phyloP scores from a whole-genome alignment of 768 basidiomycete species.

The Rhizopogon salebrosus region DNA sequence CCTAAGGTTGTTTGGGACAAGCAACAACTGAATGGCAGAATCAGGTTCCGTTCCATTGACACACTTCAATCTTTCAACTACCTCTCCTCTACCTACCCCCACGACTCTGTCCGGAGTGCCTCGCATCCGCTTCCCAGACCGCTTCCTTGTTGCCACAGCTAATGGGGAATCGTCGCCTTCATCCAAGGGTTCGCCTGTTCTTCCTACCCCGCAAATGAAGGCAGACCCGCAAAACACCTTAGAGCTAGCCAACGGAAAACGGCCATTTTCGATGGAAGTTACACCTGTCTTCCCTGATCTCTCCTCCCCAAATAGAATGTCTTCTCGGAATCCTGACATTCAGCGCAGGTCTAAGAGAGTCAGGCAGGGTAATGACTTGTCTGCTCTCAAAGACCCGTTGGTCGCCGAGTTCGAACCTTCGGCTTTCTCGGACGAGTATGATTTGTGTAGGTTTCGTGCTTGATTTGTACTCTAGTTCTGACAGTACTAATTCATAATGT shows the following conservation, averaged over 20 bases:
- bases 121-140: constrained; percentile 32
- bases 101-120: constrained; percentile 12
- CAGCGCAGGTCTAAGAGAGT: constrained; percentile 15
- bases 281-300: not conserved
- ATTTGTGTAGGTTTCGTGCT: constrained; percentile 52
- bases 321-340: constrained; percentile 12
- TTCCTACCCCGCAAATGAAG: constrained; percentile 10
- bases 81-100: constrained; percentile 7
- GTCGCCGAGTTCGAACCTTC: constrained; percentile 32
- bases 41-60: constrained; percentile 14
- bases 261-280: constrained; percentile 15
- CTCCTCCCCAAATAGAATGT: constrained; percentile 11
- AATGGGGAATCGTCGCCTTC: constrained; percentile 27
- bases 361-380: constrained; percentile 9
- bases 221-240: constrained; percentile 8
- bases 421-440: constrained; percentile 71
- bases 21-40: constrained; percentile 25
- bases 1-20: not conserved
- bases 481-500: not conserved
- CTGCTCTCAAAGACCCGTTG: constrained; percentile 21
- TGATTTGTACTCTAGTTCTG: constrained; percentile 8
- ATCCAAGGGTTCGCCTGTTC: constrained; percentile 16
- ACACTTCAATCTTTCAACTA: constrained; percentile 13
- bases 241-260: constrained; percentile 13
- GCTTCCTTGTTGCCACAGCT: constrained; percentile 20